Conservation (phyloP, 2,329 filamentous ascomycete genomes). For the Aspergillus fumigatus region DNA sequence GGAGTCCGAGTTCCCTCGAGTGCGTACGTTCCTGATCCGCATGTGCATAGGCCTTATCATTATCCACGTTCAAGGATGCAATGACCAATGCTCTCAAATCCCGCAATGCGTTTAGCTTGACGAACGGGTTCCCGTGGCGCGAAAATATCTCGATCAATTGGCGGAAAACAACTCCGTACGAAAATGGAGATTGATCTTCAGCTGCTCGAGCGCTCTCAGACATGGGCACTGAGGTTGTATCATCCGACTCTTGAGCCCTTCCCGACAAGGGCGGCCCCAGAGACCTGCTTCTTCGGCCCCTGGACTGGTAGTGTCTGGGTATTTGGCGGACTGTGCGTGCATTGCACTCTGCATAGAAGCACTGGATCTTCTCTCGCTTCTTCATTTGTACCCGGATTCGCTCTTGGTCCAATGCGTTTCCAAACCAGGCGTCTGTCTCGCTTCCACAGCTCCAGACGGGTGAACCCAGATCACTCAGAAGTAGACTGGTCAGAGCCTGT, state of each 20-base stretch:
- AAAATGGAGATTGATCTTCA: slow-evolving; percentile 52
- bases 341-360: slow-evolving; percentile 36
- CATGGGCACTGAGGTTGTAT: neutral
- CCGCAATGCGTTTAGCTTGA: slow-evolving; percentile 76
- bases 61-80: slow-evolving; percentile 62
- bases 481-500: slow-evolving; percentile 73
- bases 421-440: slow-evolving; percentile 88
- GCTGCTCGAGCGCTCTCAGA: slow-evolving; percentile 31
- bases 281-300: slow-evolving; percentile 32
- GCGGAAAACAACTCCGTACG: slow-evolving; percentile 74
- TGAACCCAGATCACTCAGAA: slow-evolving; percentile 85
- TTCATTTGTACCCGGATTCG: slow-evolving; percentile 39
- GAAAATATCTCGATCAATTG: slow-evolving; percentile 80
- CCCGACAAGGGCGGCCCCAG: slow-evolving; percentile 21
- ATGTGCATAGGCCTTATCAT: slow-evolving; percentile 27
- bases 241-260: neutral
- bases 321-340: slow-evolving; percentile 24
- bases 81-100: slow-evolving; percentile 80
- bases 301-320: slow-evolving; percentile 17
- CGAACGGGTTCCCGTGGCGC: slow-evolving; percentile 79
- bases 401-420: slow-evolving; percentile 48
- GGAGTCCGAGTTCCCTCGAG: slow-evolving; percentile 7
- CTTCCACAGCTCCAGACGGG: slow-evolving; percentile 83
- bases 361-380: slow-evolving; percentile 34
- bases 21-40: slow-evolving; percentile 1